Base-by-base conservation (phyloP, 1,284 basidiomycete genomes). In the Naganishia cerealis region DNA sequence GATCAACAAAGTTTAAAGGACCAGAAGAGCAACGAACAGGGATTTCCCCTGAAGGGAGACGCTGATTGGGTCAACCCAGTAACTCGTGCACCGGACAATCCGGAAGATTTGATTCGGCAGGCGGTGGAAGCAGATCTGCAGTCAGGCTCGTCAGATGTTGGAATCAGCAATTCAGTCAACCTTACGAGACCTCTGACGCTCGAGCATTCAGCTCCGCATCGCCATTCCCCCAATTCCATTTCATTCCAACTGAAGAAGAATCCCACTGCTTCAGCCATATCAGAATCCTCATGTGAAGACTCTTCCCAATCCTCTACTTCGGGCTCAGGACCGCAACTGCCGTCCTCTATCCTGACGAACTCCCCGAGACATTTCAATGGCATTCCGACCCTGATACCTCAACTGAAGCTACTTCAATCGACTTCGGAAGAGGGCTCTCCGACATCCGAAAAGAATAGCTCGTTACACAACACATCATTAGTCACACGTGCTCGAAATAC, bases 1-100 rank as follows among this genome's bases (percentile, higher is more conserved):
- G 56, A 50, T 48, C 24, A 43, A 33, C 39, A 40, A 50, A 8
- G 65, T 26, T 16, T 56, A 33, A 24, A 55, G 1, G 8, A 40
- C 40, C n/a, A 42, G 48, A 48, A 56, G 65, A 36, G 46, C 39
- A 39, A 54, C 5, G 26, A 50, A n/a, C 36, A 54, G 38, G 40
- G 33, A 36, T 18, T 18, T 18, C 18, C 21, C 10, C 46, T 52
- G 15, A 48, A 48, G 16, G 38, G 16, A 13, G 46, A 43, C 5
- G 55, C 57, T 26, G 62, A 26, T 38, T 80, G 77, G 77, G 71
- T 76, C n/a, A 76, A 78, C 62, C 79, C 78, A 24, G 79, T 79
- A 8, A 79, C 79, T 2, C 69, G 77, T 26, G 76, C 75, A 5
- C 76, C 75, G 1, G 72, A 70, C 26, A 71, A 63, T 21, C 69